These are phyloP conservation scores for Ogataea haglerorum DNA, from an alignment of 805 yeast species.

Conservation along the genomic window DNA sequence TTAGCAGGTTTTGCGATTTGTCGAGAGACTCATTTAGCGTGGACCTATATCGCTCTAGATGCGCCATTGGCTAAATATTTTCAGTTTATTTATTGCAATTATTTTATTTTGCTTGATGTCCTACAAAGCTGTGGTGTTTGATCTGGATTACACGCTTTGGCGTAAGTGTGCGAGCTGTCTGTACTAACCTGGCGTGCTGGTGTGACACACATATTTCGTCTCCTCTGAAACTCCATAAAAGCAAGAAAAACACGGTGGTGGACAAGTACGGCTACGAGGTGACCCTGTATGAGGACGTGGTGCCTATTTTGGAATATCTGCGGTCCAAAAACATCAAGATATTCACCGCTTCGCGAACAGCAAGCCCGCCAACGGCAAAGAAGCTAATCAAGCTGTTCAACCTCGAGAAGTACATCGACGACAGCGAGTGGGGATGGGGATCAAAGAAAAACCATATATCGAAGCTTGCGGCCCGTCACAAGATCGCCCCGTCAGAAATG, in stretches of 20 bases:
- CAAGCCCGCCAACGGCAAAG: conserved; percentile 73
- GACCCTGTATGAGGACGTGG: conserved; percentile 65
- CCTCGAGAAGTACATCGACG: conserved; percentile 51
- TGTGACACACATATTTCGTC: conserved; percentile 69
- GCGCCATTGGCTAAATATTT: not conserved
- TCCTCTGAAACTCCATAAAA: conserved; percentile 41
- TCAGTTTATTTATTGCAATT: not conserved
- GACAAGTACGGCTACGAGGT: conserved; percentile 57
- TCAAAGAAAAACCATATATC: conserved; percentile 56
- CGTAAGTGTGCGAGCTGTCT: conserved; percentile 39
- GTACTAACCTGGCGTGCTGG: conserved; percentile 50
- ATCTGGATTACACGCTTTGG: conserved; percentile 76
- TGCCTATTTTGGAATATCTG: conserved; percentile 54
- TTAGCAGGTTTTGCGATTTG: conserved; percentile 11
- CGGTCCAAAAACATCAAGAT: conserved; percentile 45
- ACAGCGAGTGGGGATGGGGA: conserved; percentile 67
- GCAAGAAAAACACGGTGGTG: conserved; percentile 35
- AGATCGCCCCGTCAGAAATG: conserved; percentile 47
- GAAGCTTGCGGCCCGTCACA: conserved; percentile 44
- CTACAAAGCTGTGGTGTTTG: conserved; percentile 59
- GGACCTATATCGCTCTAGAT: conserved; percentile 9
- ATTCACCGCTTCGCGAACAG: conserved; percentile 76
- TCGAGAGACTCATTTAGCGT: conserved; percentile 21
- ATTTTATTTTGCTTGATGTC: not conserved
- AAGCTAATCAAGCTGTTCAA: conserved; percentile 53